Evolutionary conservation across 164 flowering plant genomes (phyloP).

Genomic region (Kingdonia uniflora): DNA sequence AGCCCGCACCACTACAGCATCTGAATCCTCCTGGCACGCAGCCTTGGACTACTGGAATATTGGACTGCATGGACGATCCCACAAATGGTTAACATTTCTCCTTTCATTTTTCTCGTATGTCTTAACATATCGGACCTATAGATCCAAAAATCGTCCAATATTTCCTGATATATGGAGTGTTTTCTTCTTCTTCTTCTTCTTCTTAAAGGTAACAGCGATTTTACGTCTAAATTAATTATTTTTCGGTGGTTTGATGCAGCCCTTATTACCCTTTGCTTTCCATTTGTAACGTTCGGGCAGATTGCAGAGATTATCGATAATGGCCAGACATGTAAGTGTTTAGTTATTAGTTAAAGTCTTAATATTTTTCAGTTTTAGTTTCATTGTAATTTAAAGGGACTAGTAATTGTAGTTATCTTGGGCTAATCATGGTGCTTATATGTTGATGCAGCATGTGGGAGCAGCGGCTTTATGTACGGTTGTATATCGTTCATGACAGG

Average conservation of each 20-base stretch:
- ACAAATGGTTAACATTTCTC: constrained; percentile 17
- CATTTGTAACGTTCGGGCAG: constrained; percentile 43
- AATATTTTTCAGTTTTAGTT: not conserved
- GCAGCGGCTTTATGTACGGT: constrained; percentile 20
- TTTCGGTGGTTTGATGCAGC: constrained; percentile 17
- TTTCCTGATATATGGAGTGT: constrained; percentile 6
- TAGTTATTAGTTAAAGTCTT: not conserved
- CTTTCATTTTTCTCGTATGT: not conserved
- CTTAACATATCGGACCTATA: no score
- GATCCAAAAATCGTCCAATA: no score
- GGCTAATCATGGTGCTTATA: no score
- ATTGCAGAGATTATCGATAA: constrained; percentile 32
- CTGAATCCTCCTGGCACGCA: not conserved
- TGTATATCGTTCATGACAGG: constrained; percentile 7
- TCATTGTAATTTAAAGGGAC: no score
- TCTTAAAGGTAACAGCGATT: no score
- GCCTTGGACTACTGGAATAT: constrained; percentile 29
- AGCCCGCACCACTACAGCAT: not conserved
- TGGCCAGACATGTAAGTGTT: constrained; percentile 16
- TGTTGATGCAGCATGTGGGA: constrained; percentile 21
- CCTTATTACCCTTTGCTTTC: constrained; percentile 19
- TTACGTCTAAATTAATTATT: constrained; percentile 4
- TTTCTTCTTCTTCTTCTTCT: no score
- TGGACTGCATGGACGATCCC: constrained; percentile 41
- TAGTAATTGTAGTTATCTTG: no score